Base-by-base conservation (phyloP, 2,329 filamentous ascomycete species). In the Penicillium occitanis region DNA sequence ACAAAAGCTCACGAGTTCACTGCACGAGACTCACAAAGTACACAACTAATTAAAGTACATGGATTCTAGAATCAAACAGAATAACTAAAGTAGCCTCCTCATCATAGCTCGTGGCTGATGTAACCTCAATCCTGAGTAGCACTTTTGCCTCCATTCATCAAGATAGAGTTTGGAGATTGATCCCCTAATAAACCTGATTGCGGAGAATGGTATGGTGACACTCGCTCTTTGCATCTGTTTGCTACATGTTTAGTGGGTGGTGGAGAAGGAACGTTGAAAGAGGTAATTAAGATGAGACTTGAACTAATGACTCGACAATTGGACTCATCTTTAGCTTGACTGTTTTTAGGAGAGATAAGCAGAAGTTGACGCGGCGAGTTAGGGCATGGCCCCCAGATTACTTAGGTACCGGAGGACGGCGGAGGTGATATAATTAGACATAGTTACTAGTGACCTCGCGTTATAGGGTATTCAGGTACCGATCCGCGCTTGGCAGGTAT, bases 201-300 rank as follows among this genome's bases (percentile, higher is more conserved):
- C 53, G 53, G 53, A 57, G 53, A 57, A 57, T 57, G 53, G 53
- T 10, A 57, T 57, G 53, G 53, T 57, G 53, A 57, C 53, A 57
- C 53, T 40, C 53, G 53, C n/a, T 22, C 30, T 33, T 10, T 33
- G 7, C 7, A 33, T 33, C n/a, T 55, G 28, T 57, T 3, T 33
- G 14, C 13, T 22, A 46, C 35, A 14, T 37, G 5, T 13, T 37
- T 37, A 37, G 11, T 17, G 25, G 1, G 19, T 17, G 4, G 22
- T 28, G 48, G 48, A 8, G 14, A 13, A n/a, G 53, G 33, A 57
- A 25, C 25, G 25, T 25, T 25, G 25, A 57, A 57, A 22, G 51
- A 57, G 37, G 30, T 30, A 37, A 57, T 37, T 25, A 22, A 57
- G 30, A 55, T 35, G 51, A 55, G 30, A 55, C 48, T 30, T 37